phyloP scores from a whole-genome alignment of 352 stramenopile species.

The Pythium insidiosum region DNA sequence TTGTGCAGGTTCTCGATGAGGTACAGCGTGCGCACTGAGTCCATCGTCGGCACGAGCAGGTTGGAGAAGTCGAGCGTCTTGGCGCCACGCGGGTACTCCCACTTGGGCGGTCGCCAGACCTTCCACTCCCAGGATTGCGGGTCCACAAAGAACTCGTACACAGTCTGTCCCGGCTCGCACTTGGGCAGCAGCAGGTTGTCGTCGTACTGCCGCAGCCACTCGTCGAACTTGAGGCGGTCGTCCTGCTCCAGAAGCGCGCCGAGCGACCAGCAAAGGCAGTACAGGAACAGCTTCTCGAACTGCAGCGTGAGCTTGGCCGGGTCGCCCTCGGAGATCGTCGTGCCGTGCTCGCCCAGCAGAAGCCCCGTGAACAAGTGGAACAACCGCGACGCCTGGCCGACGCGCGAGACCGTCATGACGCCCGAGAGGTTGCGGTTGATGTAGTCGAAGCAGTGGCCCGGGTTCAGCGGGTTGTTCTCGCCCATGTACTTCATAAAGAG shows the following conservation, averaged over 20 bases:
- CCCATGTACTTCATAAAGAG: constrained; percentile 97
- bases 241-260: constrained; percentile 95
- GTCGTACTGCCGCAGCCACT: constrained; percentile 92
- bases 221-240: constrained; percentile 94
- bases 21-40: constrained; percentile 95
- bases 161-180: constrained; percentile 79
- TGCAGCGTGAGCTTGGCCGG: constrained; percentile 61
- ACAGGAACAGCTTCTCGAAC: constrained; percentile 95
- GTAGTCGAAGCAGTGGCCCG: constrained; percentile 95
- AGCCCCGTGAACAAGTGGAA: constrained; percentile 90
- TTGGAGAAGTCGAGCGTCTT: constrained; percentile 97
- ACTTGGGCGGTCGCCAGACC: constrained; percentile 92
- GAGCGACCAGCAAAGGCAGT: constrained; percentile 95
- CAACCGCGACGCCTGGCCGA: constrained; percentile 74
- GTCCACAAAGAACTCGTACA: constrained; percentile 94
- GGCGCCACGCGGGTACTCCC: constrained; percentile 92
- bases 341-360: constrained; percentile 76
- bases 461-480: constrained; percentile 90
- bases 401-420: constrained; percentile 92
- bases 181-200: constrained; percentile 89
- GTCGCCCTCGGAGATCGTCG: constrained; percentile 57
- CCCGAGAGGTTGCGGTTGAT: constrained; percentile 90
- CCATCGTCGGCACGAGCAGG: constrained; percentile 97
- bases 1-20: constrained; percentile 90
- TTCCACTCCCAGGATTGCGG: constrained; percentile 92